Conservation (phyloP, 1,139 yeast genomes). For the Geotrichum histeridarum region DNA sequence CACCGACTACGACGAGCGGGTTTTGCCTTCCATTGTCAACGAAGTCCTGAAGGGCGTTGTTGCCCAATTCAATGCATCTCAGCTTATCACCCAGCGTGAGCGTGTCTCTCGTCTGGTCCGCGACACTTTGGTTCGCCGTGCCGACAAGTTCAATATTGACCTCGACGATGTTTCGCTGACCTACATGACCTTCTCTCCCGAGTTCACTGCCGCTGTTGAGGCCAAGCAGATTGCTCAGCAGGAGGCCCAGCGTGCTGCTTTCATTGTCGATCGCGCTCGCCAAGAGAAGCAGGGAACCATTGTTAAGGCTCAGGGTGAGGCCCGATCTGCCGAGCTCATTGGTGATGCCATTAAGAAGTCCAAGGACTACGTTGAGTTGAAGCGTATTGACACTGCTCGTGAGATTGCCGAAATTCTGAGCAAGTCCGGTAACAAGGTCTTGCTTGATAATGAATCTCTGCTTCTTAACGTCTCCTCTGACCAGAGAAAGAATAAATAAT, state of each 20-base stretch:
- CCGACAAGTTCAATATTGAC: slow-evolving; percentile 76
- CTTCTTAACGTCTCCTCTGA: slow-evolving; percentile 83
- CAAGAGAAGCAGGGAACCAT: slow-evolving; percentile 97
- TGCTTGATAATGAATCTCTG: slow-evolving; percentile 87
- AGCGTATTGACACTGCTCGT: slow-evolving; percentile 93
- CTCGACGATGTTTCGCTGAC: slow-evolving; percentile 96
- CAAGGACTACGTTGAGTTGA: slow-evolving; percentile 90
- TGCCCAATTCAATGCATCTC: slow-evolving; percentile 97
- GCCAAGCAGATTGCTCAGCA: slow-evolving; percentile 99
- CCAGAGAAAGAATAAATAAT: slow-evolving; percentile 22
- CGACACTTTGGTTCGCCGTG: slow-evolving; percentile 87
- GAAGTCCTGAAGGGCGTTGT: slow-evolving; percentile 95
- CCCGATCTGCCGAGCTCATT: slow-evolving; percentile 93
- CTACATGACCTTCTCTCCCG: slow-evolving; percentile 95
- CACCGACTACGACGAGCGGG: slow-evolving; percentile 90
- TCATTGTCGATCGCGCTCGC: slow-evolving; percentile 90
- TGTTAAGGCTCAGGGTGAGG: slow-evolving; percentile 97
- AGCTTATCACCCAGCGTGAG: slow-evolving; percentile 96
- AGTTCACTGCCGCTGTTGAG: slow-evolving; percentile 95
- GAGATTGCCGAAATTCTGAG: slow-evolving; percentile 88
- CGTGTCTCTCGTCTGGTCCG: slow-evolving; percentile 86
- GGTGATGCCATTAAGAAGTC: slow-evolving; percentile 98
- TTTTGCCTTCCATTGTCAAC: slow-evolving; percentile 91
- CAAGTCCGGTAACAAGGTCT: slow-evolving; percentile 81
- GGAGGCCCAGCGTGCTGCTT: slow-evolving; percentile 98